These are phyloP conservation scores for Agaricus subrufescens DNA, from an alignment of 768 basidiomycete species.

Conservation along the genomic window DNA sequence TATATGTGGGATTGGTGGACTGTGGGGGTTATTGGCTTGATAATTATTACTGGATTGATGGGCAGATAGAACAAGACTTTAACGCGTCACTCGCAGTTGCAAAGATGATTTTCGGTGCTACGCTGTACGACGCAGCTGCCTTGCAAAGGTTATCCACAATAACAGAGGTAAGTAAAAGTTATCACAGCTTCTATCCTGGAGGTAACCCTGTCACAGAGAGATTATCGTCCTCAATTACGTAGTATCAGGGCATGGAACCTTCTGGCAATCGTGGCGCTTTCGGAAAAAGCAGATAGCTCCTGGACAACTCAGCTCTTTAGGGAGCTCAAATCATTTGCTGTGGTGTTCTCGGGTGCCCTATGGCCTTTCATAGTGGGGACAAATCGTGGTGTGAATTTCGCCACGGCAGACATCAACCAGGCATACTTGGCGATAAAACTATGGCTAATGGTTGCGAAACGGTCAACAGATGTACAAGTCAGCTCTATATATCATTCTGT, in stretches of 20 bases:
- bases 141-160: constrained; percentile 34
- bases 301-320: constrained; percentile 39
- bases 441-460: constrained; percentile 60
- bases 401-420: constrained; percentile 59
- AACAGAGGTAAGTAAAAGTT: constrained; percentile 26
- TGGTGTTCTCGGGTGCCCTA: constrained; percentile 42
- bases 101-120: constrained; percentile 46
- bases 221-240: constrained; percentile 15
- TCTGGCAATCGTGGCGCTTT: constrained; percentile 49
- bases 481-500: constrained; percentile 31
- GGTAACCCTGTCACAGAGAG: not conserved
- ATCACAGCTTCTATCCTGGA: not conserved
- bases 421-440: constrained; percentile 66
- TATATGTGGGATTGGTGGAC: constrained; percentile 31
- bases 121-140: constrained; percentile 37
- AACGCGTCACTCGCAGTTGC: constrained; percentile 45
- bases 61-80: constrained; percentile 47
- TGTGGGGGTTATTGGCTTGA: constrained; percentile 52
- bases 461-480: constrained; percentile 14
- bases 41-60: constrained; percentile 40
- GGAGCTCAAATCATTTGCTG: constrained; percentile 47
- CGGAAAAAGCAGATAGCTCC: constrained; percentile 27
- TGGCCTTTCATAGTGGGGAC: constrained; percentile 33
- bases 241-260: constrained; percentile 64
- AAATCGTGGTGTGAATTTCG: constrained; percentile 32